Evolutionary conservation across 1,284 basidiomycete genomes (phyloP).

Genomic region (Tranzscheliella williamsii): DNA sequence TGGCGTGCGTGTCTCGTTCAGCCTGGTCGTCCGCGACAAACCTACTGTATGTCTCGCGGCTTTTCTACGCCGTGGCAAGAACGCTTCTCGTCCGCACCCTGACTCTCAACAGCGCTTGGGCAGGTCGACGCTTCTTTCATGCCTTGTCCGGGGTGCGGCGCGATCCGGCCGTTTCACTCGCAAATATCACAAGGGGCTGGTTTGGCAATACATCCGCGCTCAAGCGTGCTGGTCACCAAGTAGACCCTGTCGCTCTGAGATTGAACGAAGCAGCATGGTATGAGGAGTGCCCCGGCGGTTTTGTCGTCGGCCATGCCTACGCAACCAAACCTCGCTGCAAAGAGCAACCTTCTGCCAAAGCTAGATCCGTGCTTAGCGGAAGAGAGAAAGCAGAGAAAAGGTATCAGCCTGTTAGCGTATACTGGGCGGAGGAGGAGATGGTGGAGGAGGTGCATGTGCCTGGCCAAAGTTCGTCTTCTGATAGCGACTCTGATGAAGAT

Average conservation of each 20-base stretch:
- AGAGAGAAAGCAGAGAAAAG: slow-evolving; percentile 3
- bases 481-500: neutral
- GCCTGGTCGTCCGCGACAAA: slow-evolving; percentile 7
- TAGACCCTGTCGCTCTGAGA: slow-evolving; percentile 8
- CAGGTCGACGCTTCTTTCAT: slow-evolving; percentile 1
- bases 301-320: slow-evolving; percentile 32
- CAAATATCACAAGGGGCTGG: slow-evolving; percentile 20
- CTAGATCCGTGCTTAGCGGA: neutral
- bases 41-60: slow-evolving; percentile 17
- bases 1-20: too few relatives aligned
- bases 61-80: slow-evolving; percentile 11
- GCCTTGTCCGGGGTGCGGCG: neutral
- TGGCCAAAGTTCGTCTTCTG: neutral
- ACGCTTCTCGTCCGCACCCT: slow-evolving; percentile 23
- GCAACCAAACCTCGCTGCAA: slow-evolving; percentile 4
- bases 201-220: slow-evolving; percentile 17
- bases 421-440: slow-evolving; percentile 38
- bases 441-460: slow-evolving; percentile 15
- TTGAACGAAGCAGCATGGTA: slow-evolving; percentile 29
- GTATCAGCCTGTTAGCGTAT: slow-evolving; percentile 26
- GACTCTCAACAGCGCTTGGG: slow-evolving; percentile 6
- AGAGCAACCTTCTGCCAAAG: neutral
- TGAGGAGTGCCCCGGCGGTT: slow-evolving; percentile 27
- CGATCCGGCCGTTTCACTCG: neutral
- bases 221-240: neutral